Conservation (phyloP, 495 filamentous ascomycete genomes). For the Zalerion maritima region DNA sequence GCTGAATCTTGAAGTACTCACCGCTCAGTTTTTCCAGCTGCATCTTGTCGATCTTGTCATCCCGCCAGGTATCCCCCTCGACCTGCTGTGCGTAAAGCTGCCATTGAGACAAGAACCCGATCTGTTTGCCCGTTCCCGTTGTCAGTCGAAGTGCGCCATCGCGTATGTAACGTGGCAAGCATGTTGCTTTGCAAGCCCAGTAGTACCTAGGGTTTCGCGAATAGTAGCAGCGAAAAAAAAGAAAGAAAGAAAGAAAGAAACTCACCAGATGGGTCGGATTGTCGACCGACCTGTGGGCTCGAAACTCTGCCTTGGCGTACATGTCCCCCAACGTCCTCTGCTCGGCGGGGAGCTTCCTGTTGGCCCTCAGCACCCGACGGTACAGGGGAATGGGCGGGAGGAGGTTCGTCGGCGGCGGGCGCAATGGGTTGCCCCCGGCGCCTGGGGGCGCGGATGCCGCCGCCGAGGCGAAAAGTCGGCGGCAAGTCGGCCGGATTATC, state of each 20-base stretch:
- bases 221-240: not conserved
- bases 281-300: conserved; percentile 64
- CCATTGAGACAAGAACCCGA: conserved; percentile 94
- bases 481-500: no score
- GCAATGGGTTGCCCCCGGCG: conserved; percentile 17
- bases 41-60: conserved; percentile 56
- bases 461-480: conserved; percentile 19
- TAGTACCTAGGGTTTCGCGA: no score
- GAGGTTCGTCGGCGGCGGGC: conserved; percentile 53
- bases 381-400: conserved; percentile 87
- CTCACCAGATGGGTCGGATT: conserved; percentile 85
- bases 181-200: not conserved
- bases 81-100: conserved; percentile 84
- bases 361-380: conserved; percentile 69
- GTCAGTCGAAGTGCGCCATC: not conserved
- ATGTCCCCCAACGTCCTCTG: conserved; percentile 75
- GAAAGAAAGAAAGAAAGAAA: conserved; percentile 2
- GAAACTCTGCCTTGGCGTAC: conserved; percentile 85
- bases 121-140: conserved; percentile 28
- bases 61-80: conserved; percentile 72
- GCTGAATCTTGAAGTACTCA: conserved; percentile 38
- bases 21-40: conserved; percentile 93
- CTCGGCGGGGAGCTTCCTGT: conserved; percentile 59
- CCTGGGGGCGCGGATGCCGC: no score
- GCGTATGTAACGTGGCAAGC: not conserved